Conservation (phyloP, 2,329 filamentous ascomycete genomes). For the Apiospora hydei region DNA sequence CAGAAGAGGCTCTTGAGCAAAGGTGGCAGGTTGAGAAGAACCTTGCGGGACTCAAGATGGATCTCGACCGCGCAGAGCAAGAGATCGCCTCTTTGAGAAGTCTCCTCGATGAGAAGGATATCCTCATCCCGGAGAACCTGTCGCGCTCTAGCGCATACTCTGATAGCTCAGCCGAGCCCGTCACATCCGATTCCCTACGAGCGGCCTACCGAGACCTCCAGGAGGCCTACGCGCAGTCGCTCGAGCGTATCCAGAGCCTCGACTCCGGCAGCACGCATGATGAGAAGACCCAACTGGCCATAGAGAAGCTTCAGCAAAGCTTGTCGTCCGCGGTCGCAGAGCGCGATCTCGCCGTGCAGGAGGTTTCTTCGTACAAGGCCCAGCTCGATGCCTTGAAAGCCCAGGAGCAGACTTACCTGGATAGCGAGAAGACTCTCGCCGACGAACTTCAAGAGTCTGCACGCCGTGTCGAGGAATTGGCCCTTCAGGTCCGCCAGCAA, state of each 20-base stretch:
- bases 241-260: conserved; percentile 71
- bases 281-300: conserved; percentile 67
- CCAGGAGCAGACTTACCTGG: conserved; percentile 62
- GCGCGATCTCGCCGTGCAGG: conserved; percentile 73
- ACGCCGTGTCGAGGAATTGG: conserved; percentile 79
- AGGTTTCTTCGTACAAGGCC: conserved; percentile 66
- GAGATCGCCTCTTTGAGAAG: conserved; percentile 85
- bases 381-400: conserved; percentile 66
- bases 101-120: conserved; percentile 84
- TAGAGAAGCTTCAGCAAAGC: conserved; percentile 71
- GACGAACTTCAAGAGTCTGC: conserved; percentile 77
- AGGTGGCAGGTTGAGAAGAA: conserved; percentile 97
- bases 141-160: conserved; percentile 51
- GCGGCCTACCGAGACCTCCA: conserved; percentile 79
- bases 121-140: conserved; percentile 70
- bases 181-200: conserved; percentile 75
- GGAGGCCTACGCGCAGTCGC: conserved; percentile 70
- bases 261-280: conserved; percentile 58
- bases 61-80: conserved; percentile 92
- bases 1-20: conserved; percentile 92
- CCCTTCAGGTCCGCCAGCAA: conserved; percentile 80
- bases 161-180: conserved; percentile 53
- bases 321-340: conserved; percentile 75
- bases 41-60: conserved; percentile 89
- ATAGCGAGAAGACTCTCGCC: conserved; percentile 69